These are phyloP conservation scores for Mycena galopus DNA, from an alignment of 768 basidiomycete genomes.

Conservation along the genomic window DNA sequence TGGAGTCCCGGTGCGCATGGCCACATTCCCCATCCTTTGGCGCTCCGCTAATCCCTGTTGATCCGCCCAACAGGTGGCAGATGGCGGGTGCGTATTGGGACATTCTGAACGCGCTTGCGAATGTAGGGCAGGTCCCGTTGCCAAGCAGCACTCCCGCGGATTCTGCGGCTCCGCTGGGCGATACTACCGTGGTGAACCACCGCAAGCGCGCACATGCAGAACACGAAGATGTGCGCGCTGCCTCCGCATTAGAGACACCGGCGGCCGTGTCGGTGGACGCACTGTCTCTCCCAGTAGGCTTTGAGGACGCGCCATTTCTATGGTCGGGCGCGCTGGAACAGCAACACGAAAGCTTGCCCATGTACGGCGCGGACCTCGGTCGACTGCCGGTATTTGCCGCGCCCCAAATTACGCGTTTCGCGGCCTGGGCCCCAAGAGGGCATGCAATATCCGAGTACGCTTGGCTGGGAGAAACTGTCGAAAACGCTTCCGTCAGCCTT, in stretches of 20 bases:
- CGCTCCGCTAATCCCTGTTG: neutral
- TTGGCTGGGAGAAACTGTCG: neutral
- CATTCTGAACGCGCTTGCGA: conserved; percentile 23
- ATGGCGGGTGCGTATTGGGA: conserved; percentile 56
- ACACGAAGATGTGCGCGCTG: neutral
- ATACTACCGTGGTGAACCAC: neutral
- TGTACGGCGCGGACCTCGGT: conserved; percentile 60
- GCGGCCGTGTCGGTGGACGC: neutral
- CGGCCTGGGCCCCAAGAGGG: neutral
- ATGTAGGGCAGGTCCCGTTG: neutral
- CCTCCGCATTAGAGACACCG: neutral
- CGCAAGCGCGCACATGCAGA: neutral
- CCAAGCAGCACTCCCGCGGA: neutral
- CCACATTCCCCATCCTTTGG: no score
- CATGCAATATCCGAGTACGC: neutral
- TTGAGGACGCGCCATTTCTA: conserved; percentile 1
- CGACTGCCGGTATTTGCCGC: conserved; percentile 48
- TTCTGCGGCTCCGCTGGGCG: neutral
- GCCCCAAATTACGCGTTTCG: neutral
- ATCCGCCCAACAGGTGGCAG: conserved; percentile 49
- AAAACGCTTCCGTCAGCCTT: no score
- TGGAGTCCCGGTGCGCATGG: conserved; percentile 52
- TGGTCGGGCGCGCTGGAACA: conserved; percentile 7
- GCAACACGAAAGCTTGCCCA: conserved; percentile 48
- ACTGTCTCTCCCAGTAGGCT: neutral